Base-by-base conservation (phyloP, 257 asterid species). In the Ehretia macrophylla region DNA sequence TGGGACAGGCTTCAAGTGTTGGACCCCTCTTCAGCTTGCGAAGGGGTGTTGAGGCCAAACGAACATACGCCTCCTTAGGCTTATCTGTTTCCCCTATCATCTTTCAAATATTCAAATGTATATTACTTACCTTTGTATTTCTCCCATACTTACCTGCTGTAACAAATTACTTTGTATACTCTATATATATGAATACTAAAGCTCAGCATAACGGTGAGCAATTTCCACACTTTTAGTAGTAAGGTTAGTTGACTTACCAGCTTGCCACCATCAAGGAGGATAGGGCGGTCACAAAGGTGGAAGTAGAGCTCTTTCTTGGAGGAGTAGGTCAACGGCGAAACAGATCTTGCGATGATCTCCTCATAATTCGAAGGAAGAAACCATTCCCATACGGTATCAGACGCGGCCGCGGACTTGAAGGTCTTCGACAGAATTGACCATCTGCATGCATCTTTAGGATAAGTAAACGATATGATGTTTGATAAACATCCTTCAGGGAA, bases 401-500 rank as follows among this genome's bases (percentile, higher is more conserved):
- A 74, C 16, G 71, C 75, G 0, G 83, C 71, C 0, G 84, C 85
- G 11, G 64, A 64, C 59, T 66, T 69, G 78, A 86, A 71, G 0
- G 19, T 66, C 60, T 52, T 66, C 0, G 89, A 83, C 8, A 75
- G 42, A 8, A 20, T 4, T 5, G 89, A 65, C 18, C 71, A 67
- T 66, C 77, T 70, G 10, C 72, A 58, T 5, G 84, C 82, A 47
- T 84, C 90, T 22, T 37, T 27, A 3, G 95, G 72, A 3, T 85
- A 69, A 32, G 89, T 81, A 1, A 32, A 16, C 5, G 88, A 81
- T 18, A 79, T 46, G 3, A 83, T 75, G 11, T 79, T 82, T 13
- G 86, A 64, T 68, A 83, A 59, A 70, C 84, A 82, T 10, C 51
- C 87, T 38, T 73, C 85, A 0, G 87, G 77, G 65, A 49, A 49